A percentile compares a stretch with the other conserved stretches of the same genome.
Conservation (phyloP, 179 eudicot genomes). For the Carnegiea gigantea region DNA sequence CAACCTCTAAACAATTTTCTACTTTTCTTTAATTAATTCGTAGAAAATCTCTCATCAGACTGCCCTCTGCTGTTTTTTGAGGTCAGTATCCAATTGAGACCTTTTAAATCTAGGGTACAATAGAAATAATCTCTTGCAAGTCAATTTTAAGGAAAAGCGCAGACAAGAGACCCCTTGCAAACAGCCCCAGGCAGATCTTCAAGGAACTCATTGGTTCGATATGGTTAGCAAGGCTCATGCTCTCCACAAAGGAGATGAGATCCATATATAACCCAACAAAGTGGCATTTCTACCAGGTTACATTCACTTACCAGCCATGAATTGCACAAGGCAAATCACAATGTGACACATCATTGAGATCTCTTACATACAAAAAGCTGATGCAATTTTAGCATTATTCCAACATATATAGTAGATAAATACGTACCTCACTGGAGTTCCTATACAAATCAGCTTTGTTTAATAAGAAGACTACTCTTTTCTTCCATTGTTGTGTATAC, state of each 20-base stretch:
- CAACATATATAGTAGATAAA: constrained; percentile 16
- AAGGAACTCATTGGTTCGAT: background rate
- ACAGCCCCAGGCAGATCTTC: background rate
- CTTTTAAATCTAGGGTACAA: background rate
- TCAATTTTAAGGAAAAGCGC: background rate
- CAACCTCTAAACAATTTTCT: background rate
- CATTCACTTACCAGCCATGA: background rate
- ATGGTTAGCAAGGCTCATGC: background rate
- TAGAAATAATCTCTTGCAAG: background rate
- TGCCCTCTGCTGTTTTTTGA: background rate
- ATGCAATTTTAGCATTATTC: background rate
- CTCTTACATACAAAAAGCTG: background rate
- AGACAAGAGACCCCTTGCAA: no score
- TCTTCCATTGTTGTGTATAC: constrained; percentile 97
- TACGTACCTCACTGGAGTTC: constrained; percentile 59
- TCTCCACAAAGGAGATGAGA: background rate
- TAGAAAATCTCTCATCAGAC: background rate
- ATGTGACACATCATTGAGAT: background rate
- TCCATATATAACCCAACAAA: background rate
- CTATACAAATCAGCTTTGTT: constrained; percentile 84
- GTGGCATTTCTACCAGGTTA: background rate
- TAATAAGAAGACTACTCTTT: constrained; percentile 76
- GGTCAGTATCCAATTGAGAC: background rate
- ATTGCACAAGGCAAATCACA: background rate
- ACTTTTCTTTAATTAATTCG: background rate